phyloP scores from a whole-genome alignment of 2,329 filamentous ascomycete genomes.

The Pestalotiopsis sp. region DNA sequence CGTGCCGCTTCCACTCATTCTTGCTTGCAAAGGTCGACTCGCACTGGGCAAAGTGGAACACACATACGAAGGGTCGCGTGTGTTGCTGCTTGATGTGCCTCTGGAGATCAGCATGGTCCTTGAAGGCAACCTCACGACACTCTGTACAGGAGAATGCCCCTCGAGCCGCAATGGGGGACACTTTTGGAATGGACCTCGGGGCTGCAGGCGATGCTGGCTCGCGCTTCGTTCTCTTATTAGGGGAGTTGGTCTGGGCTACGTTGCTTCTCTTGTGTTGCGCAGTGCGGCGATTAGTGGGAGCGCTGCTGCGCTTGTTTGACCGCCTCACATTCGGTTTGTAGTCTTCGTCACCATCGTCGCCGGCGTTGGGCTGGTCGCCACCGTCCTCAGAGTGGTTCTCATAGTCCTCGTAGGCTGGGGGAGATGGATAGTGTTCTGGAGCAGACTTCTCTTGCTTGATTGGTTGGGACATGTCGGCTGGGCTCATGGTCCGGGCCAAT shows the following conservation, averaged over 20 bases:
- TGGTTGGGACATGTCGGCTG: slow-evolving; percentile 24
- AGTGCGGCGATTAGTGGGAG: slow-evolving; percentile 17
- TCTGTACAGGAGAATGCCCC: slow-evolving; percentile 36
- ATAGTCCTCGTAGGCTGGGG: slow-evolving; percentile 21
- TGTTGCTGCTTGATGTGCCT: slow-evolving; percentile 57
- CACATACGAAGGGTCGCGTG: slow-evolving; percentile 70
- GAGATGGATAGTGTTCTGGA: slow-evolving; percentile 14
- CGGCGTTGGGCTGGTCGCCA: slow-evolving; percentile 14
- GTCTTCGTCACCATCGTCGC: slow-evolving; percentile 29
- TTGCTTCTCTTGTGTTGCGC: neutral
- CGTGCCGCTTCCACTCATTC: slow-evolving; percentile 96
- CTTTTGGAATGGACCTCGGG: slow-evolving; percentile 24
- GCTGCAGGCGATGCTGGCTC: slow-evolving; percentile 17
- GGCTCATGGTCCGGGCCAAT: slow-evolving; percentile 24
- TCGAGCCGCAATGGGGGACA: slow-evolving; percentile 23
- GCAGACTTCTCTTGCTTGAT: slow-evolving; percentile 30
- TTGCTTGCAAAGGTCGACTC: slow-evolving; percentile 73
- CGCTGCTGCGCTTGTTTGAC: slow-evolving; percentile 20
- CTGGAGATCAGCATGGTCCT: slow-evolving; percentile 46
- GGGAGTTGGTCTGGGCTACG: neutral
- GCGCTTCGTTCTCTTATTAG: slow-evolving; percentile 19
- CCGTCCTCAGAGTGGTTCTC: slow-evolving; percentile 11
- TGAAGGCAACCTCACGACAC: slow-evolving; percentile 43
- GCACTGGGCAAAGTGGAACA: slow-evolving; percentile 80
- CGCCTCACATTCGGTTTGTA: slow-evolving; percentile 23